Conservation (phyloP, 768 basidiomycete genomes). For the Kwoniella dejecticola region DNA sequence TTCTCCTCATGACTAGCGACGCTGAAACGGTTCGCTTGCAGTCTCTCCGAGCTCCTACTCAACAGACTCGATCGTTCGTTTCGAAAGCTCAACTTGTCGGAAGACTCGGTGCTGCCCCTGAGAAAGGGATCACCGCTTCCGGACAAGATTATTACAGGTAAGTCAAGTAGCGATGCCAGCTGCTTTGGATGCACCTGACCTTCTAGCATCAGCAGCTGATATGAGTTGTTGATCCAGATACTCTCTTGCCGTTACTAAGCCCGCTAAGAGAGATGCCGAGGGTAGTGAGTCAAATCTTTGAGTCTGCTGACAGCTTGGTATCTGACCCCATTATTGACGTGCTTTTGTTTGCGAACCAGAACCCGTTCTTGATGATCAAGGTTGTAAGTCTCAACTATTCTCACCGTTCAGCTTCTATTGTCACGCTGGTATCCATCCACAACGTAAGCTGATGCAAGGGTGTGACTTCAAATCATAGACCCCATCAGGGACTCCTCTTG, state of each 20-base stretch:
- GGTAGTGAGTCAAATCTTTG: constrained; percentile 21
- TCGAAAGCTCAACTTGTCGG: constrained; percentile 29
- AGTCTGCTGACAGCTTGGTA: too few relatives aligned
- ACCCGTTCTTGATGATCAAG: constrained; percentile 24
- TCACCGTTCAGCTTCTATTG: too few relatives aligned
- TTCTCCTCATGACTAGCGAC: background rate
- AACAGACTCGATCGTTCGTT: constrained; percentile 20
- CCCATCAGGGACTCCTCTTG: constrained; percentile 29
- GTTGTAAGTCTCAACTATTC: constrained; percentile 15
- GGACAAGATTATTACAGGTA: constrained; percentile 26
- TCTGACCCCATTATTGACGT: too few relatives aligned
- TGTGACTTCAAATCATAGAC: too few relatives aligned
- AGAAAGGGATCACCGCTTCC: constrained; percentile 13
- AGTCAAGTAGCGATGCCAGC: background rate
- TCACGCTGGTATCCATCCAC: too few relatives aligned
- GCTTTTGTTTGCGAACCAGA: constrained; percentile 8
- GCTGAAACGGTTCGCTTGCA: background rate
- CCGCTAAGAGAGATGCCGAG: constrained; percentile 23
- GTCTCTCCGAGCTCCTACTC: constrained; percentile 10
- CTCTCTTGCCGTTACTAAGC: constrained; percentile 20
- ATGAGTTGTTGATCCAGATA: constrained; percentile 8
- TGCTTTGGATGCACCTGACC: too few relatives aligned
- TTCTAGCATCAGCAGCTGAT: background rate
- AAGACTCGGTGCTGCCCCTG: constrained; percentile 29
- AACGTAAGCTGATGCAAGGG: too few relatives aligned